Conservation (phyloP, 306 rosid species). For the Dalbergia cochinchinensis region DNA sequence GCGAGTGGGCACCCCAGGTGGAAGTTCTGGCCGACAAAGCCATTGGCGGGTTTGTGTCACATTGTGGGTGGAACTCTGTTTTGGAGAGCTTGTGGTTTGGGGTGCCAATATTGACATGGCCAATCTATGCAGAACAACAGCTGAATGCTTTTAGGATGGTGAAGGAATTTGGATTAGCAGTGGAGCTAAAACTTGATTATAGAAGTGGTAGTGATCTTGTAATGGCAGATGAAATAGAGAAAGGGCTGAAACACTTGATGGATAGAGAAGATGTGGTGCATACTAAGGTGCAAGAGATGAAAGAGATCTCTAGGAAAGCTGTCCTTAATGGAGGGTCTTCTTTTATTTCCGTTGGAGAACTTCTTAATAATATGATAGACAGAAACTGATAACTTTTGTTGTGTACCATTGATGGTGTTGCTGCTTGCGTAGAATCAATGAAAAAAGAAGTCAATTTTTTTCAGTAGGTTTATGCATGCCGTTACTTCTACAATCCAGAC, state of each 20-base stretch:
- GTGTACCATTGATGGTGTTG: neutral
- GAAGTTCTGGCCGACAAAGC: slow-evolving; percentile 64
- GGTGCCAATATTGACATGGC: slow-evolving; percentile 76
- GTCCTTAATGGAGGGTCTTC: slow-evolving; percentile 59
- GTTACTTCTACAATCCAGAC: slow-evolving; percentile 1
- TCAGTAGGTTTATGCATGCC: neutral
- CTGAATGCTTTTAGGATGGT: slow-evolving; percentile 66
- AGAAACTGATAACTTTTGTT: neutral
- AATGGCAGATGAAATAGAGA: slow-evolving; percentile 63
- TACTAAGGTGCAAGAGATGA: slow-evolving; percentile 62
- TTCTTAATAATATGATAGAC: slow-evolving; percentile 47
- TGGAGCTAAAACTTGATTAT: slow-evolving; percentile 62
- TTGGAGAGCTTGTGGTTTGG: slow-evolving; percentile 78
- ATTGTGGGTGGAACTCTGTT: slow-evolving; percentile 78
- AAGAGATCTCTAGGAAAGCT: slow-evolving; percentile 58
- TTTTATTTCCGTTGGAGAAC: slow-evolving; percentile 39
- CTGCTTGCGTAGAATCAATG: slow-evolving; percentile 11
- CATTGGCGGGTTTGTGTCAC: slow-evolving; percentile 66
- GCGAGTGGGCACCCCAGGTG: slow-evolving; percentile 75
- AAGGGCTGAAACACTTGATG: slow-evolving; percentile 56
- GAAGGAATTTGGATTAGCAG: slow-evolving; percentile 50
- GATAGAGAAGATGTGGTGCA: slow-evolving; percentile 43
- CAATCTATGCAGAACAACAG: slow-evolving; percentile 75
- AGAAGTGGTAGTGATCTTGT: slow-evolving; percentile 49
- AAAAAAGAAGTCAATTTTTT: neutral